phyloP scores from a whole-genome alignment of 257 asterid genomes.

The Ballota nigra region DNA sequence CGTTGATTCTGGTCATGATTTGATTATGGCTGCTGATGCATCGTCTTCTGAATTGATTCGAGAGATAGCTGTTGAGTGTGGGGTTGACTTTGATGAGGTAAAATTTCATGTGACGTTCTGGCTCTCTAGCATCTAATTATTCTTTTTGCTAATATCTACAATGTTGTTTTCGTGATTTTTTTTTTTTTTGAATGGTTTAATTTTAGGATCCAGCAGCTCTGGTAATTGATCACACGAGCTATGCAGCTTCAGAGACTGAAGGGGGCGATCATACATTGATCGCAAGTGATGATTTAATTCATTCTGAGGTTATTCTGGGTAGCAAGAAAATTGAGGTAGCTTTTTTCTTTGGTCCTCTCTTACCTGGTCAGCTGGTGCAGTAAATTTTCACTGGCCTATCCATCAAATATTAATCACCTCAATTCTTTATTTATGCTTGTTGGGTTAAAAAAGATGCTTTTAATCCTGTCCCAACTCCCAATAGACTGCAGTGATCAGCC shows the following conservation, averaged over 20 bases:
- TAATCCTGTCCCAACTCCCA: background rate
- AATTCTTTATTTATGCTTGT: background rate
- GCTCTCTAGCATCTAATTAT: background rate
- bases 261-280: slow-evolving; percentile 77
- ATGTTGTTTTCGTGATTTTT: background rate
- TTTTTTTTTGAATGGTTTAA: background rate
- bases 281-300: slow-evolving; percentile 60
- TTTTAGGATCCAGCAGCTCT: slow-evolving; percentile 64
- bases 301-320: slow-evolving; percentile 71
- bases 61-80: slow-evolving; percentile 76
- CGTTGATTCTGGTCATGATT: slow-evolving; percentile 80
- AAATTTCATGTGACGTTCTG: background rate
- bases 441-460: background rate
- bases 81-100: slow-evolving; percentile 92
- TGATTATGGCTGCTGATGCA: slow-evolving; percentile 73
- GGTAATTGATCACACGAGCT: slow-evolving; percentile 74
- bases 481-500: background rate
- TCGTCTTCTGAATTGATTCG: slow-evolving; percentile 71
- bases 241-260: slow-evolving; percentile 59
- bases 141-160: background rate
- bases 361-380: background rate
- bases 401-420: background rate
- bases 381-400: background rate
- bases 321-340: slow-evolving; percentile 61
- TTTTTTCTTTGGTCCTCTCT: background rate